Percentiles rank a stretch among this genome's conserved stretches.
Conservation (phyloP, 805 yeast species). For the Candida ortonii region DNA sequence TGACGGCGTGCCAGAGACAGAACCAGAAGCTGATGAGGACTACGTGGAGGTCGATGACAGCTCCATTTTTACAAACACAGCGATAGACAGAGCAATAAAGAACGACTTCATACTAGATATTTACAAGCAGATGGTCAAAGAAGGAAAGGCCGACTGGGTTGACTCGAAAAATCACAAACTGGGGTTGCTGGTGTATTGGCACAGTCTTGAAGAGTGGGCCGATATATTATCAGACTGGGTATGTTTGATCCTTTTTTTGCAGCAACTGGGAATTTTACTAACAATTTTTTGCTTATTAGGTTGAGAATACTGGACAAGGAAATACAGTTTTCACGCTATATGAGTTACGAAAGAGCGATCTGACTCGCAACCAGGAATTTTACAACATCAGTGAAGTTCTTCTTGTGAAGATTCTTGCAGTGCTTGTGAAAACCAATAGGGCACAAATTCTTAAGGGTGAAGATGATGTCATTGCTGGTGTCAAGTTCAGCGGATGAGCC, state of each 20-base stretch:
- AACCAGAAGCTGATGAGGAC: conserved; percentile 27
- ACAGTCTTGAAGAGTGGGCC: conserved; percentile 67
- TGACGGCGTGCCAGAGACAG: conserved; percentile 24
- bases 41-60: conserved; percentile 8
- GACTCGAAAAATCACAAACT: conserved; percentile 41
- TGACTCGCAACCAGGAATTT: conserved; percentile 54
- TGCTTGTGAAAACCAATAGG: conserved; percentile 62
- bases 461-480: conserved; percentile 58
- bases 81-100: conserved; percentile 51
- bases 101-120: conserved; percentile 55
- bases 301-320: conserved; percentile 74
- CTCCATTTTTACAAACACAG: conserved; percentile 48
- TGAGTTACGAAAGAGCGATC: conserved; percentile 70
- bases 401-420: conserved; percentile 52
- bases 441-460: conserved; percentile 71
- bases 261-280: too few relatives aligned
- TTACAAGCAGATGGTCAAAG: conserved; percentile 52
- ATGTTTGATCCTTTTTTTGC: too few relatives aligned
- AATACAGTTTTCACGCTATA: conserved; percentile 77
- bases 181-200: conserved; percentile 65
- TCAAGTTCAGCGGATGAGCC: conserved; percentile 42
- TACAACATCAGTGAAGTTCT: conserved; percentile 57
- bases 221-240: conserved; percentile 59
- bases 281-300: too few relatives aligned
- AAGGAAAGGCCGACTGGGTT: conserved; percentile 56